Conservation (phyloP, 768 basidiomycete genomes). For the Termitomyces eurrhizus region DNA sequence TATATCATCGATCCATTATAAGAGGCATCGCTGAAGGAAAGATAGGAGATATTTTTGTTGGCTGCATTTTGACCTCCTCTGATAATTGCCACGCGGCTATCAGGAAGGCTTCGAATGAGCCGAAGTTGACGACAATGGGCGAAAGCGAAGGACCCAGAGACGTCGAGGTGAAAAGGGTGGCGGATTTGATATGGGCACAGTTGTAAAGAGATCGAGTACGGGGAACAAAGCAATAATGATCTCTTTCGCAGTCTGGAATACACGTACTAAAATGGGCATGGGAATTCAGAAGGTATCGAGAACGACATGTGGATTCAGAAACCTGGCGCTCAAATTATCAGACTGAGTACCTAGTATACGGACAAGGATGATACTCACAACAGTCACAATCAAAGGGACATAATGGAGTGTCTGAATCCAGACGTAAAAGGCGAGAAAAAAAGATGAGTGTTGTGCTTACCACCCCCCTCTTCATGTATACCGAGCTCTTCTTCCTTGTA, state of each 20-base stretch:
- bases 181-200: not conserved
- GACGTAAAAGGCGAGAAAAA: slow-evolving; percentile 20
- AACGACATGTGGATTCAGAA: slow-evolving; percentile 16
- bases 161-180: slow-evolving; percentile 7
- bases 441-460: slow-evolving; percentile 36
- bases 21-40: slow-evolving; percentile 5
- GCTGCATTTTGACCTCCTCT: slow-evolving; percentile 62
- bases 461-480: slow-evolving; percentile 64
- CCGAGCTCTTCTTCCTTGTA: slow-evolving; percentile 85
- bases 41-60: slow-evolving; percentile 33
- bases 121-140: slow-evolving; percentile 13
- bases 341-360: not conserved
- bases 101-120: slow-evolving; percentile 59
- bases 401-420: slow-evolving; percentile 63
- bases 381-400: slow-evolving; percentile 91
- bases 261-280: not conserved
- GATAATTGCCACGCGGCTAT: slow-evolving; percentile 36
- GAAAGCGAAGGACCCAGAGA: slow-evolving; percentile 16
- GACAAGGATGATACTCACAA: slow-evolving; percentile 47
- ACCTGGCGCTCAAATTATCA: slow-evolving; percentile 14
- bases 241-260: not conserved
- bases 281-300: not conserved
- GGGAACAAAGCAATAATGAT: not conserved
- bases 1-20: slow-evolving; percentile 6
- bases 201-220: not conserved